Evolutionary conservation across 1,284 basidiomycete species (phyloP).

Genomic region (Naganishia albida): DNA sequence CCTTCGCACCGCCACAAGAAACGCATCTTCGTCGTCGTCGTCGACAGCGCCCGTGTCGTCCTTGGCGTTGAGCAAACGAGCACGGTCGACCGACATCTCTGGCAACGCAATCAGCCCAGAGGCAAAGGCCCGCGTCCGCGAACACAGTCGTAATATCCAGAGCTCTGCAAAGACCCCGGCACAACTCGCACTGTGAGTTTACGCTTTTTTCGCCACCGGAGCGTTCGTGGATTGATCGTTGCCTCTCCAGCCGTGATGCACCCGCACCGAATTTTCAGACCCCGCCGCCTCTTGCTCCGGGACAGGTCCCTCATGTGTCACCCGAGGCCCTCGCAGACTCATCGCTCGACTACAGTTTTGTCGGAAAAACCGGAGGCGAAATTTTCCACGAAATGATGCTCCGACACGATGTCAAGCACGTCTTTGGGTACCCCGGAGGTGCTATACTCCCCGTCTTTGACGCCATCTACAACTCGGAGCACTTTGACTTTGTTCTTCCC

Average conservation of each 20-base stretch:
- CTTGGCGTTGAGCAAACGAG: slow-evolving; percentile 35
- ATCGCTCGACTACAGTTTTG: slow-evolving; percentile 59
- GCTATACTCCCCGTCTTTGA: slow-evolving; percentile 98
- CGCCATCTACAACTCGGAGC: slow-evolving; percentile 93
- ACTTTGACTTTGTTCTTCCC: slow-evolving; percentile 95
- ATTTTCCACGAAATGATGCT: slow-evolving; percentile 99
- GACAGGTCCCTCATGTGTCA: slow-evolving; percentile 36
- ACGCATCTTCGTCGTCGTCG: slow-evolving; percentile 11
- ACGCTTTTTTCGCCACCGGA: not conserved
- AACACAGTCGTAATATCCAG: slow-evolving; percentile 67
- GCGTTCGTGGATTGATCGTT: not conserved
- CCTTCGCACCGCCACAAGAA: slow-evolving; percentile 36
- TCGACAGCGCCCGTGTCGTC: slow-evolving; percentile 25
- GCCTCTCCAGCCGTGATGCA: slow-evolving; percentile 39
- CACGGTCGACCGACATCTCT: slow-evolving; percentile 37
- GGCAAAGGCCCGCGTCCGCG: slow-evolving; percentile 63
- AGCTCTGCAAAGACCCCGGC: slow-evolving; percentile 63
- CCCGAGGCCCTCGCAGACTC: slow-evolving; percentile 15
- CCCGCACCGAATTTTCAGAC: slow-evolving; percentile 53
- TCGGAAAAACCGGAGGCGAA: slow-evolving; percentile 92
- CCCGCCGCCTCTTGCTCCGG: slow-evolving; percentile 44
- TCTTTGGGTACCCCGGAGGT: slow-evolving; percentile 97
- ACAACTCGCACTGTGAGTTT: slow-evolving; percentile 62
- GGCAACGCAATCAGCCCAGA: slow-evolving; percentile 44
- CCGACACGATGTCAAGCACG: slow-evolving; percentile 90